Evolutionary conservation across 441 rosid species (phyloP).

Genomic region (Aleurites moluccanus): DNA sequence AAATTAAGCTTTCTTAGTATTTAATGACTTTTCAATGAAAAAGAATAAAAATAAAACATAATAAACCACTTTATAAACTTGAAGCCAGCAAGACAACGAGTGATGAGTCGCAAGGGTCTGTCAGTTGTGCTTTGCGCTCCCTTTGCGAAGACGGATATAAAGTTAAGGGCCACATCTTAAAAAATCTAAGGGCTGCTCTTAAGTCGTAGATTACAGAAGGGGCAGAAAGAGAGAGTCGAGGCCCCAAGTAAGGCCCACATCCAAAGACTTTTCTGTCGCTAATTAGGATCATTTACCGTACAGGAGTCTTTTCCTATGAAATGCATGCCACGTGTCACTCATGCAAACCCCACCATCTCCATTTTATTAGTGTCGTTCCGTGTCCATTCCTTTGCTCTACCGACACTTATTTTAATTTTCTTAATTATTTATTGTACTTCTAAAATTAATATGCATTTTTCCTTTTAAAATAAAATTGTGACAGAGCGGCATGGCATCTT

Average conservation of each 20-base stretch:
- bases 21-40: too few species aligned
- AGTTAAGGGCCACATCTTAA: not conserved
- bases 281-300: slow-evolving; percentile 14
- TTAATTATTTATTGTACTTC: not conserved
- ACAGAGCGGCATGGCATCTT: not conserved
- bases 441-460: too few species aligned
- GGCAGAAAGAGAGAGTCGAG: not conserved
- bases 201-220: too few species aligned
- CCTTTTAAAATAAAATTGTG: not conserved
- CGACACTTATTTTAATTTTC: slow-evolving; percentile 22
- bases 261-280: not conserved
- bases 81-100: too few species aligned
- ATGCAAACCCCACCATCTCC: not conserved
- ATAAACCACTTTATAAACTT: too few species aligned
- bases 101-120: too few species aligned
- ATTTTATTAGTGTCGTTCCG: not conserved
- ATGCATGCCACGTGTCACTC: slow-evolving; percentile 20
- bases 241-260: not conserved
- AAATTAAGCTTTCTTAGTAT: too few species aligned
- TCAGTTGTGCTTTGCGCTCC: too few species aligned
- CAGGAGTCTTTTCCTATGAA: not conserved
- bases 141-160: too few species aligned
- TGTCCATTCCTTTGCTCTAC: slow-evolving; percentile 3
- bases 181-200: not conserved
- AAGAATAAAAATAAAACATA: too few species aligned